Conservation (phyloP, 1,284 basidiomycete species). For the Testicularia cyperi region DNA sequence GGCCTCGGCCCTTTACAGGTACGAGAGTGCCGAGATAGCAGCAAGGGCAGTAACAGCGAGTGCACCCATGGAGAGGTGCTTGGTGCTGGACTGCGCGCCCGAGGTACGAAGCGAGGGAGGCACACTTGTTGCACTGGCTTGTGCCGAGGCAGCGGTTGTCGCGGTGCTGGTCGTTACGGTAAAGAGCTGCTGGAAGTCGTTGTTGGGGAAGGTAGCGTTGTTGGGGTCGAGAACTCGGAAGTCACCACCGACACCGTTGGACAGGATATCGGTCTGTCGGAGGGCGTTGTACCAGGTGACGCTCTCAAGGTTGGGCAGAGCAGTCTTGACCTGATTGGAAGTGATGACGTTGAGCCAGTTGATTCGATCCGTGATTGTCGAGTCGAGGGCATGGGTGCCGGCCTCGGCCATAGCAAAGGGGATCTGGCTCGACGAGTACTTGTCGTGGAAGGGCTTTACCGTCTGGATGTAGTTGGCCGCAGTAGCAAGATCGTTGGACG, state of each 20-base stretch:
- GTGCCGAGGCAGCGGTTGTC: conserved; percentile 6
- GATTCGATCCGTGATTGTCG: conserved; percentile 34
- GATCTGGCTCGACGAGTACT: conserved; percentile 31
- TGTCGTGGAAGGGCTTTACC: conserved; percentile 60
- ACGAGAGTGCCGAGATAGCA: conserved; percentile 8
- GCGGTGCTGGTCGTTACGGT: conserved; percentile 4
- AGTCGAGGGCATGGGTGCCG: conserved; percentile 25
- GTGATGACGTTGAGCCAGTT: conserved; percentile 51
- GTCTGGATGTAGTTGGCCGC: conserved; percentile 43
- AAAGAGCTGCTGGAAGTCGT: conserved; percentile 9
- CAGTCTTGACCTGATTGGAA: conserved; percentile 31
- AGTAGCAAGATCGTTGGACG: conserved; percentile 26
- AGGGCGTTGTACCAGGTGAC: conserved; percentile 60
- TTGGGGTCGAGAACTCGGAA: conserved; percentile 29
- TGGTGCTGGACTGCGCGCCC: background rate
- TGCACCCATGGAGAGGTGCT: conserved; percentile 1
- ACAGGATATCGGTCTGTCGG: conserved; percentile 22
- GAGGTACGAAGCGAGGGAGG: conserved; percentile 4
- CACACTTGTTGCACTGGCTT: conserved; percentile 4
- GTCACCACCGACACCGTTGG: conserved; percentile 30
- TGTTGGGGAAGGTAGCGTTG: conserved; percentile 29
- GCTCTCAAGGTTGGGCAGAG: conserved; percentile 52
- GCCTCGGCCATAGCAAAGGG: conserved; percentile 61
- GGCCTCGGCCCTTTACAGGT: too few relatives aligned
- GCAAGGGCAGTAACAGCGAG: conserved; percentile 14